Evolutionary conservation across 176 grass and related monocot genomes (phyloP), one percentile per base, ranked within the genome.

Genomic region (Urochloa ruziziensis): DNA sequence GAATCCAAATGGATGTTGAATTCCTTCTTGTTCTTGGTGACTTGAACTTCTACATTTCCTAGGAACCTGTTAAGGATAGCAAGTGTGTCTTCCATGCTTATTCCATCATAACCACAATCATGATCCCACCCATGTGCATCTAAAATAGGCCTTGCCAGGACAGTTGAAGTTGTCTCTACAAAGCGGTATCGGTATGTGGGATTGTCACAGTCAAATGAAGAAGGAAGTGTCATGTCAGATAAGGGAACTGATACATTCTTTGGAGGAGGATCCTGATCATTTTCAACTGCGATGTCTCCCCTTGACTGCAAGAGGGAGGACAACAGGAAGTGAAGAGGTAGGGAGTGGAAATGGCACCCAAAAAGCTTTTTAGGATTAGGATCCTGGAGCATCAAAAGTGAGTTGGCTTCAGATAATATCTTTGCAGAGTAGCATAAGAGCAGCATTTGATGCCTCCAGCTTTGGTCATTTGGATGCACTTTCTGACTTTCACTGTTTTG

Each of bases 11-110:
- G 93, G 74, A 99, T 96, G 84, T 80, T 94, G 36, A 99, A 99
- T 89, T 96, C 93, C 80, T 96, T 99, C 28, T 99, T 99, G 83
- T 96, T 91, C 83, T 99, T 99, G 44, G 97, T 99, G 70, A 99
- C 80, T 68, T 99, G 88, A 66, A 86, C 91, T 33, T 91, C 88
- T 48, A 95, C 57, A 43, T 82, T 84, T 73, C 83, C 91, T 67
- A 93, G 93, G 52, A 99, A 99, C 52, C 61, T 84, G 77, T 29
- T 80, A 57, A 86, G 87, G 44, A 99, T 18, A 81, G 91, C 91
- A 6, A 99, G 91, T 4, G 73, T 89, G 51, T 94, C 93, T 83
- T 96, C 97, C 40, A 99, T 67, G 35, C 93, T 99, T 27, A 99
- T 87, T 29, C 97, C 97, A 79, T 99, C 97, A 62, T 96, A 96